These are phyloP conservation scores for Mortierella sp. DNA, from an alignment of 371 early-diverging fungal species.

Conservation along the genomic window DNA sequence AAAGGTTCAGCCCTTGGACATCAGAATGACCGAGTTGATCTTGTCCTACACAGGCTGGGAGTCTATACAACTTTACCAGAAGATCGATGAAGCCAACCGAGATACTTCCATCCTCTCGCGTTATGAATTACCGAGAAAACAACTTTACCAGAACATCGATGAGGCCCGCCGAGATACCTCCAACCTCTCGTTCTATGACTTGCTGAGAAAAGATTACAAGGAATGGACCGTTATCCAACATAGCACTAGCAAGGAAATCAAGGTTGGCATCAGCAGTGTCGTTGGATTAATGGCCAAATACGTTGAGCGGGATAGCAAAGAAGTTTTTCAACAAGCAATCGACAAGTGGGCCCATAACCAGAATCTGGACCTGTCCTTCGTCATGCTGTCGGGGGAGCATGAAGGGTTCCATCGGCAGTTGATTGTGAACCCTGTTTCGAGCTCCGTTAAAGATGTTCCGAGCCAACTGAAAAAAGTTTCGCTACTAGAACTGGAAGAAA, in stretches of 20 bases:
- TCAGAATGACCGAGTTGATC: conserved; percentile 58
- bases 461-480: conserved; percentile 42
- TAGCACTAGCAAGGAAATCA: conserved; percentile 58
- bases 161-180: too few relatives aligned
- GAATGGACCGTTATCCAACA: conserved; percentile 59
- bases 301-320: conserved; percentile 44
- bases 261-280: conserved; percentile 76
- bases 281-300: conserved; percentile 69
- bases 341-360: conserved; percentile 57
- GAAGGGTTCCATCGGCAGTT: conserved; percentile 75
- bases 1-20: conserved; percentile 69
- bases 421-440: conserved; percentile 61
- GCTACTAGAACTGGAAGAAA: conserved; percentile 27
- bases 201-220: conserved; percentile 86
- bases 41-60: conserved; percentile 19
- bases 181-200: conserved; percentile 50
- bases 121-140: too few relatives aligned
- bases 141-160: too few relatives aligned
- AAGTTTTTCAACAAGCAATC: conserved; percentile 34
- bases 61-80: conserved; percentile 54
- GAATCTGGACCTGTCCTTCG: conserved; percentile 65
- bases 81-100: conserved; percentile 68
- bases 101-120: conserved; percentile 64
- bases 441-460: conserved; percentile 27
- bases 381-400: conserved; percentile 68